These are phyloP conservation scores for Suillus plorans DNA, from an alignment of 768 basidiomycete species.

Conservation along the genomic window DNA sequence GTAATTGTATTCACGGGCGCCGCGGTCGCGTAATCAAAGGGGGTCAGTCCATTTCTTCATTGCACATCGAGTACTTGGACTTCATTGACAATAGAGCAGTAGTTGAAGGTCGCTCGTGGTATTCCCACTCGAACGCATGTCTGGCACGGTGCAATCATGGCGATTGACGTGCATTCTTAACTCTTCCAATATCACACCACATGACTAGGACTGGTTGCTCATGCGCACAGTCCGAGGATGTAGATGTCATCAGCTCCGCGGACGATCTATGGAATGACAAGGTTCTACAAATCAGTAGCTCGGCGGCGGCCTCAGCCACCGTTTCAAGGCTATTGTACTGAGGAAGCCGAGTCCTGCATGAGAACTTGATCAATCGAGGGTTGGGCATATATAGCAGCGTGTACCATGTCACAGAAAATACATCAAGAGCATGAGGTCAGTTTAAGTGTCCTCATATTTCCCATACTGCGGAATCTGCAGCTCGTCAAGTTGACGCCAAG, in stretches of 20 bases:
- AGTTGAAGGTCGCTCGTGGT: background rate
- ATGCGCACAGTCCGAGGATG: background rate
- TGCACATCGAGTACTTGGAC: background rate
- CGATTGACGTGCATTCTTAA: background rate
- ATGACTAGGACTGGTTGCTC: background rate
- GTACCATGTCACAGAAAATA: background rate
- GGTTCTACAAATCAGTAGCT: background rate
- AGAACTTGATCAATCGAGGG: background rate
- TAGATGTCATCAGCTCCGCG: constrained; percentile 1
- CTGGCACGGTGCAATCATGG: background rate
- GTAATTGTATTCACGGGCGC: background rate
- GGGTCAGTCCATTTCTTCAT: background rate
- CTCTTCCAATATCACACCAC: background rate
- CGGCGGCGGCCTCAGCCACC: background rate
- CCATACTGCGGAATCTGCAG: background rate
- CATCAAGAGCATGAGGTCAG: background rate
- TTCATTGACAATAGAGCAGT: background rate
- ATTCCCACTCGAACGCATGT: background rate
- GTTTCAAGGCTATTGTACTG: background rate
- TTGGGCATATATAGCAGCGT: background rate
- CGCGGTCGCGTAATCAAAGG: background rate
- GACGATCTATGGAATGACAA: background rate
- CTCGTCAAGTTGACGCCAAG: background rate
- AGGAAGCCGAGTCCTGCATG: background rate
- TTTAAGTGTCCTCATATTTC: background rate